phyloP scores from a whole-genome alignment of 2,329 filamentous ascomycete genomes.

The Fusarium goolgardi region DNA sequence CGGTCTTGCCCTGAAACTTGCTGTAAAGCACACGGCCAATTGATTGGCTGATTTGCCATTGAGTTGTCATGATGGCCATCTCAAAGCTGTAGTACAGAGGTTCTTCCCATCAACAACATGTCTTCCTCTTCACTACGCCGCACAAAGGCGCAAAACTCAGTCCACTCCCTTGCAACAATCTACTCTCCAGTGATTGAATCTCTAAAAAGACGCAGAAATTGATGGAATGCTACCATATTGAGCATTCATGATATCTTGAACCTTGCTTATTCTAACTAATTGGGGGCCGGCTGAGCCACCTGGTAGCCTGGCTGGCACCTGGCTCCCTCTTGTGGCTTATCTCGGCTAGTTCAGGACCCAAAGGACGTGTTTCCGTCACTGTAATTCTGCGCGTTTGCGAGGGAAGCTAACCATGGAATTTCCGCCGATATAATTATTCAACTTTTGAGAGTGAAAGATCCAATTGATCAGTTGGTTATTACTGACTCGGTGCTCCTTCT shows the following conservation, averaged over 20 bases:
- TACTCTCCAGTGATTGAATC: background rate
- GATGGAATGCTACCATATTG: background rate
- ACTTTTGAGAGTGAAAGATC: constrained; percentile 1
- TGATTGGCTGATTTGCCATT: background rate
- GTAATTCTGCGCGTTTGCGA: constrained; percentile 23
- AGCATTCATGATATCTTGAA: background rate
- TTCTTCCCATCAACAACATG: background rate
- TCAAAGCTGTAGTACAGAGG: background rate
- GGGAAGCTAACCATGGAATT: background rate
- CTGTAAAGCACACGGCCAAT: background rate
- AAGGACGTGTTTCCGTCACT: background rate
- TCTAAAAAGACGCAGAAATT: constrained; percentile 1
- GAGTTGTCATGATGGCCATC: background rate
- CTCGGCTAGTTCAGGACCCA: background rate
- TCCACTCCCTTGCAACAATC: no score
- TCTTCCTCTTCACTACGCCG: background rate
- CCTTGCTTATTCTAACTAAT: background rate
- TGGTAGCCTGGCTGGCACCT: background rate
- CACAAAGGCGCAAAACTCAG: background rate
- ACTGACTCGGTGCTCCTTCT: background rate
- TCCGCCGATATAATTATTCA: constrained; percentile 14
- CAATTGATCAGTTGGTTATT: background rate
- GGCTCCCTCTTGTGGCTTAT: constrained; percentile 26
- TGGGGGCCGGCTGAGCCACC: constrained; percentile 19
- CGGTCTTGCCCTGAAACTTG: constrained; percentile 21